Conservation (phyloP, 305 asterid genomes). For the Fraxinus baroniana region DNA sequence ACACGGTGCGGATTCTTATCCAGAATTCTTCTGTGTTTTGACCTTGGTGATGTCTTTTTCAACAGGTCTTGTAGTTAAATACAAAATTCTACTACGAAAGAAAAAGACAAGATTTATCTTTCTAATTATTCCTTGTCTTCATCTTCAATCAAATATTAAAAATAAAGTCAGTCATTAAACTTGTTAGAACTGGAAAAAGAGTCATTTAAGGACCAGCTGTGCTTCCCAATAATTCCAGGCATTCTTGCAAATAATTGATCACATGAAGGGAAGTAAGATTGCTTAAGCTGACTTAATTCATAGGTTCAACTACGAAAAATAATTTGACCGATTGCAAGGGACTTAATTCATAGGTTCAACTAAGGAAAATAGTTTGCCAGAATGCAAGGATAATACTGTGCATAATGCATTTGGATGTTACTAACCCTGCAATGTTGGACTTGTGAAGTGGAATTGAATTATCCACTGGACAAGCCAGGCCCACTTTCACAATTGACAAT, state of each 20-base stretch:
- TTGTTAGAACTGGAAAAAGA: neutral
- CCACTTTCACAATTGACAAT: neutral
- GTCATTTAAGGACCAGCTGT: neutral
- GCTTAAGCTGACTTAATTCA: neutral
- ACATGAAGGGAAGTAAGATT: neutral
- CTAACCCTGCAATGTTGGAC: neutral
- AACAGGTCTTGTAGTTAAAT: neutral
- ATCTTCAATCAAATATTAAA: neutral
- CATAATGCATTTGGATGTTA: neutral
- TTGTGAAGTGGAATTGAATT: neutral
- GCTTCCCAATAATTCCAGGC: neutral
- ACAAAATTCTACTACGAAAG: neutral
- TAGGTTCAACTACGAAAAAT: neutral
- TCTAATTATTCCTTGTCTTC: neutral
- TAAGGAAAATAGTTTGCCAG: neutral
- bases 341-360: neutral
- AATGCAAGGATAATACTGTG: neutral
- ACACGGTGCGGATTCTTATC: neutral
- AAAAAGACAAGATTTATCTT: neutral
- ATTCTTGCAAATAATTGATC: neutral
- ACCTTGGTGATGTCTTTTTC: neutral
- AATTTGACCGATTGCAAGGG: neutral
- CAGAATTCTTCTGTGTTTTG: neutral
- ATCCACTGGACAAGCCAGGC: neutral
- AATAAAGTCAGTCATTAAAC: neutral